Evolutionary conservation across 345 rosid genomes (phyloP), one percentile per base, ranked within the genome.

Genomic region (Streptanthus diversifolius): DNA sequence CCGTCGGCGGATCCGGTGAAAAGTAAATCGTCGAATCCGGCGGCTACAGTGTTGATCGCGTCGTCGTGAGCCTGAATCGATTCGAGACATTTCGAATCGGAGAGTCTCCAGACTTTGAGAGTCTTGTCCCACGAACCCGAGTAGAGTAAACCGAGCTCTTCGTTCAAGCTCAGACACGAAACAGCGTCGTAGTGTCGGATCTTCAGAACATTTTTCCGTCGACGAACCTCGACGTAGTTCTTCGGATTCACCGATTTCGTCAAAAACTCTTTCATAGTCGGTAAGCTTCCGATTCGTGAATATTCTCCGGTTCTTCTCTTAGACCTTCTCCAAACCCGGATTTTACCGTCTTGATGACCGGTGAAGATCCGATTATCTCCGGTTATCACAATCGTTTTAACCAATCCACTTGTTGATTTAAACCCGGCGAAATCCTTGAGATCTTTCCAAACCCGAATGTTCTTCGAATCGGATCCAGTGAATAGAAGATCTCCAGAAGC

Each of bases 1-100:
- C 92, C 92, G 44, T 87, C 92, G 3, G 92, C 92, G 3, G 92
- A 87, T 5, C 92, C 92, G 18, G 92, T 85, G 80, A 87, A 85
- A 10, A 84, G 83, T 74, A 80, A 8, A 30, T 83, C 73, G 44
- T 85, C 88, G 8, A 79, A 73, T 3, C 83, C 80, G 7, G 85
- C 72, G 27, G 80, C 83, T 0, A 87, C 85, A 0, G 90, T 78
- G 48, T 87, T 87, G 7, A 87, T 80, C 0, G 89, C 92, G 43
- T 87, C 92, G 8, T 87, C 88, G 56, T 87, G 92, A 33, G 92
- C 92, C 5, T 72, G 44, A 43, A 87, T 68, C 1, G 92, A 85
- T 66, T 87, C 92, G 3, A 87, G 14, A 71, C 88, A 85, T 53
- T 79, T 85, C 3, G 86, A 82, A 33, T 87, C 85, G 1, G 86